A percentile compares a stretch with the other conserved stretches of the same genome.
Evolutionary conservation across 306 rosid species (phyloP).

Genomic region (Gillenia trifoliata): DNA sequence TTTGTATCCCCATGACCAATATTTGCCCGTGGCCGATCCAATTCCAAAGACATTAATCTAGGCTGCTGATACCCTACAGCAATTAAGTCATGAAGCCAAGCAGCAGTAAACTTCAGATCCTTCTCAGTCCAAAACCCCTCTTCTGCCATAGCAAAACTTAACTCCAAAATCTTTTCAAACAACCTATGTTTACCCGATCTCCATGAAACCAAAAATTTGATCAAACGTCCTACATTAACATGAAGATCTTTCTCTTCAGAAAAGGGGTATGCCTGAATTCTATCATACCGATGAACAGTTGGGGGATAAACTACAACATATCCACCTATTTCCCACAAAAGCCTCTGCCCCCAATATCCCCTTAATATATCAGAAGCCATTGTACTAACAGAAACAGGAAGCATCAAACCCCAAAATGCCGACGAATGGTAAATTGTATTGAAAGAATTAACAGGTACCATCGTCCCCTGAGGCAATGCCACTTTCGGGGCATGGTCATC

Average conservation of each 20-base stretch:
- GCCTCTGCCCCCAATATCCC: conserved; percentile 98
- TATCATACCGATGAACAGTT: conserved; percentile 76
- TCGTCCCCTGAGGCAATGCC: conserved; percentile 87
- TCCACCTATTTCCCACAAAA: conserved; percentile 97
- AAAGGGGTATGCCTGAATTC: conserved; percentile 79
- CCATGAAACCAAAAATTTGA: conserved; percentile 71
- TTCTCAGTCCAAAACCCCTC: conserved; percentile 89
- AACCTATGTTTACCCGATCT: conserved; percentile 73
- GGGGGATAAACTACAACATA: conserved; percentile 88
- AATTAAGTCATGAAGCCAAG: conserved; percentile 93
- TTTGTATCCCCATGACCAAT: conserved; percentile 86
- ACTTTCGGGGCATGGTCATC: conserved; percentile 85
- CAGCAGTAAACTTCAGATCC: conserved; percentile 91
- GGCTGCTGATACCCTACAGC: conserved; percentile 97
- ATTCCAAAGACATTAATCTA: conserved; percentile 78
- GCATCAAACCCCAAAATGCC: conserved; percentile 98
- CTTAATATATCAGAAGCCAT: conserved; percentile 97
- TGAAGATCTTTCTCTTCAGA: conserved; percentile 96
- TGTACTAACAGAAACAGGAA: conserved; percentile 88
- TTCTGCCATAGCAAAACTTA: conserved; percentile 84
- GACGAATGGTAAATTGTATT: conserved; percentile 81
- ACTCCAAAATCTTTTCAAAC: conserved; percentile 78
- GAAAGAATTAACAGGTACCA: conserved; percentile 88
- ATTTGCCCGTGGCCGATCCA: conserved; percentile 74
- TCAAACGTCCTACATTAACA: conserved; percentile 83